phyloP scores from a whole-genome alignment of 2,329 filamentous ascomycete genomes.

The Aspergillus neotritici region DNA sequence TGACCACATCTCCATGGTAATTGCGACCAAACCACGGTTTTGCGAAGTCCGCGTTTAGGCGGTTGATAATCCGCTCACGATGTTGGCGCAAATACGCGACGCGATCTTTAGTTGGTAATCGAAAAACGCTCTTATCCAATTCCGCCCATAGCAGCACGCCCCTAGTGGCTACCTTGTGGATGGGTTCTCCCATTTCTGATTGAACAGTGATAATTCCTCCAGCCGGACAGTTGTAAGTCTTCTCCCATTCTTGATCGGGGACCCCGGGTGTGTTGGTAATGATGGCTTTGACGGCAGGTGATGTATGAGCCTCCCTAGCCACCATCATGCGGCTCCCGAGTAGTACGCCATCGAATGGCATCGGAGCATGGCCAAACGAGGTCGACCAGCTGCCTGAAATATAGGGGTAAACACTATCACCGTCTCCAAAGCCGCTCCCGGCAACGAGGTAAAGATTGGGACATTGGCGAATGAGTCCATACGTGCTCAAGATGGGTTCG shows the following conservation, averaged over 20 bases:
- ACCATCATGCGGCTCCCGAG: conserved; percentile 95
- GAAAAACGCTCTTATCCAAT: conserved; percentile 26
- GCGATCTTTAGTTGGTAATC: conserved; percentile 29
- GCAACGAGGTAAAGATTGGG: conserved; percentile 84
- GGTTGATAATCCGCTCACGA: conserved; percentile 80
- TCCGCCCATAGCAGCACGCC: conserved; percentile 36
- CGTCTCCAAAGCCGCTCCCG: conserved; percentile 84
- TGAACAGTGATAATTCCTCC: conserved; percentile 90
- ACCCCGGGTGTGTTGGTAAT: conserved; percentile 76
- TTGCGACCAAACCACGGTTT: conserved; percentile 92
- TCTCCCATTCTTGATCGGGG: conserved; percentile 74
- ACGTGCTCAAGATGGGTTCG: conserved; percentile 83
- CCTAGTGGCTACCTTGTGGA: conserved; percentile 37
- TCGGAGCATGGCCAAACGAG: conserved; percentile 78
- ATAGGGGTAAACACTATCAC: conserved; percentile 88
- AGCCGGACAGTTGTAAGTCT: conserved; percentile 78
- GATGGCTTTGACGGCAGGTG: conserved; percentile 73
- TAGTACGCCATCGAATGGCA: conserved; percentile 89
- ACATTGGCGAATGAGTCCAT: conserved; percentile 64
- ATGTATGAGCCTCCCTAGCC: conserved; percentile 85
- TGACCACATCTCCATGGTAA: conserved; percentile 66
- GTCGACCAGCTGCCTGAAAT: conserved; percentile 84
- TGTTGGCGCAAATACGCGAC: conserved; percentile 78
- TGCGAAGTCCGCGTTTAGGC: conserved; percentile 87
- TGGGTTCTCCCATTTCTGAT: conserved; percentile 40